These are phyloP conservation scores for Karstenula rhodostoma DNA, from an alignment of 2,329 filamentous ascomycete genomes.

Conservation along the genomic window DNA sequence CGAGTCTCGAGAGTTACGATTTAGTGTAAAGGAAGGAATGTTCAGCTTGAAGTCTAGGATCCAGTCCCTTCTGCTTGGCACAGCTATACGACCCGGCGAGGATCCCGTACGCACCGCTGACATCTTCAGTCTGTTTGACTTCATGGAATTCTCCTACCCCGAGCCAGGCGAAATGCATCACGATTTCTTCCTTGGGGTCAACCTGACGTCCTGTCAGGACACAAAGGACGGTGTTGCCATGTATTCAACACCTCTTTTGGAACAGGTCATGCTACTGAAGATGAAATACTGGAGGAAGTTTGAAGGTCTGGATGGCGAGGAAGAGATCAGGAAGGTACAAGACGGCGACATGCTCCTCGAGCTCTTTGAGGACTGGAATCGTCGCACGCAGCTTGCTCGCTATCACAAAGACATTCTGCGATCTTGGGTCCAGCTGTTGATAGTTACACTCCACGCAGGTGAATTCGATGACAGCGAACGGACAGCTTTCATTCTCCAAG, in stretches of 20 bases:
- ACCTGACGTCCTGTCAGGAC: slow-evolving; percentile 69
- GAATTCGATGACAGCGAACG: slow-evolving; percentile 77
- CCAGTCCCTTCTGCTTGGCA: slow-evolving; percentile 76
- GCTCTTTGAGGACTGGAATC: slow-evolving; percentile 70
- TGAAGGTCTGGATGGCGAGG: slow-evolving; percentile 49
- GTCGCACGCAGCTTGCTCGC: slow-evolving; percentile 63
- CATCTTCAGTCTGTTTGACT: slow-evolving; percentile 93
- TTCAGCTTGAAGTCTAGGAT: slow-evolving; percentile 60
- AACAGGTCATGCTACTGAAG: slow-evolving; percentile 76
- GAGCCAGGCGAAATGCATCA: slow-evolving; percentile 61
- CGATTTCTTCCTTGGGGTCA: slow-evolving; percentile 69
- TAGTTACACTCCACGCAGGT: slow-evolving; percentile 82
- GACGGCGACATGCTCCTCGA: slow-evolving; percentile 67
- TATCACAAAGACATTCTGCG: slow-evolving; percentile 73
- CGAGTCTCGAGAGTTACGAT: slow-evolving; percentile 82
- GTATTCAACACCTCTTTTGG: slow-evolving; percentile 75
- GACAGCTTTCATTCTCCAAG: slow-evolving; percentile 82
- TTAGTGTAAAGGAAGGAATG: slow-evolving; percentile 73
- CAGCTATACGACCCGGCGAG: slow-evolving; percentile 71
- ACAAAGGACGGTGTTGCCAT: slow-evolving; percentile 65
- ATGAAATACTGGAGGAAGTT: slow-evolving; percentile 67
- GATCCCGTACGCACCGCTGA: slow-evolving; percentile 74
- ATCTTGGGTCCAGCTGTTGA: slow-evolving; percentile 84
- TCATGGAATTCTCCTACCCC: slow-evolving; percentile 72
- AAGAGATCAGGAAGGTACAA: slow-evolving; percentile 28